Percentiles rank a stretch among this genome's conserved stretches.
Evolutionary conservation across 2,329 filamentous ascomycete genomes (phyloP).

Genomic region (Sarocladium kiliense): DNA sequence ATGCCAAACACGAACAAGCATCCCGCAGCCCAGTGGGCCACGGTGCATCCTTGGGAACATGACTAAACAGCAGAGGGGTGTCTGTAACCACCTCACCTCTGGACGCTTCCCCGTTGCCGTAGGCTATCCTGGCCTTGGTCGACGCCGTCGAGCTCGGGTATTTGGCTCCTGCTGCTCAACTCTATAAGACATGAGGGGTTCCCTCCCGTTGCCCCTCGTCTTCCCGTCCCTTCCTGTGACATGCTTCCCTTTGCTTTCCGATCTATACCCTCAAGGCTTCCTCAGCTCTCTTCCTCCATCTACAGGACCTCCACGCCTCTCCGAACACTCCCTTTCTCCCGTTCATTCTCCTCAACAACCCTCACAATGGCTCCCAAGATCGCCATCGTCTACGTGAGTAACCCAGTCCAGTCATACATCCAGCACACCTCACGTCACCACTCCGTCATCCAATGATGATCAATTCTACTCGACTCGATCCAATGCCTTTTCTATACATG

Average conservation of each 20-base stretch:
- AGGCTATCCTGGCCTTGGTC: not conserved
- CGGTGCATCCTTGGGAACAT: not conserved
- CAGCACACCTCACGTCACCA: slow-evolving; percentile 6
- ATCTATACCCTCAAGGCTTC: not conserved
- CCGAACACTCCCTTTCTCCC: not conserved
- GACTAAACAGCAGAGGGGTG: not conserved
- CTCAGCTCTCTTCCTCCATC: not conserved
- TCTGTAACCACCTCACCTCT: not conserved
- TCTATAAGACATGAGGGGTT: slow-evolving; percentile 9
- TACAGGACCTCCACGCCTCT: not conserved
- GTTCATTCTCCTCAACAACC: slow-evolving; percentile 10
- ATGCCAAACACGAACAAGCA: not conserved
- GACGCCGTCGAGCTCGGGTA: not conserved
- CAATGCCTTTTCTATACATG: not conserved
- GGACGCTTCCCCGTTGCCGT: not conserved
- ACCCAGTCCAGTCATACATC: too few species aligned
- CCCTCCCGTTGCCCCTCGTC: not conserved
- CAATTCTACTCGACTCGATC: not conserved
- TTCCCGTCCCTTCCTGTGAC: not conserved
- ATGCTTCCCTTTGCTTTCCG: not conserved
- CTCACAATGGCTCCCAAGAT: slow-evolving; percentile 80
- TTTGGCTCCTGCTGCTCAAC: not conserved
- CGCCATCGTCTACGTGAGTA: slow-evolving; percentile 80
- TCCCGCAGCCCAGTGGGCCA: not conserved
- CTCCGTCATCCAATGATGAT: not conserved